Percentiles rank a stretch among this genome's conserved stretches.
Conservation (phyloP, 78 protist species). For the Guillardia theta region DNA sequence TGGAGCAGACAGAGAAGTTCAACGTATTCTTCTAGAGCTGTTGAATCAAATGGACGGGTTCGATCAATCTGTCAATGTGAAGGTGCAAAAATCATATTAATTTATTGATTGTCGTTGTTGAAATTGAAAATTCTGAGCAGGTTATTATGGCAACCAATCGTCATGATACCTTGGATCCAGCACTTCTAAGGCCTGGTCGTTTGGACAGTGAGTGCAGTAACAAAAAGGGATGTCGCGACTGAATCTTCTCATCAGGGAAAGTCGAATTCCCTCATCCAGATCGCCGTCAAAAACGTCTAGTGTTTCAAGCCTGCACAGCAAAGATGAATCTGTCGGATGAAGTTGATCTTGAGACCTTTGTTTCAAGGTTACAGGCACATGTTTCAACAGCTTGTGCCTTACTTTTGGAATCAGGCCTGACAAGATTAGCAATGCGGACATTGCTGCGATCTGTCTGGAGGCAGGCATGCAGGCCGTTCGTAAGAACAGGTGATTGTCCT, state of each 20-base stretch:
- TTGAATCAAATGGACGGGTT: constrained; percentile 99
- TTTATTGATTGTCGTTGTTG: too few species aligned
- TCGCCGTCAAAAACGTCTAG: constrained; percentile 97
- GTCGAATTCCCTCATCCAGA: constrained; percentile 98
- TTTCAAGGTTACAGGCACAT: not conserved
- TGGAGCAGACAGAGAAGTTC: constrained; percentile 99
- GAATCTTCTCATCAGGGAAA: too few species aligned
- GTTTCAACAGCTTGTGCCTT: not conserved
- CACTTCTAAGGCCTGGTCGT: constrained; percentile 99
- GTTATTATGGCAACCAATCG: constrained; percentile 99
- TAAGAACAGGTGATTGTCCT: constrained; percentile 66
- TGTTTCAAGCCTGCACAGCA: constrained; percentile 92
- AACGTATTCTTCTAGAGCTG: constrained; percentile 98
- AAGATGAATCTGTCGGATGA: constrained; percentile 98
- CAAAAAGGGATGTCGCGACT: too few species aligned
- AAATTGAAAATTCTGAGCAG: constrained; percentile 13
- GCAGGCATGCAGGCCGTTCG: constrained; percentile 99
- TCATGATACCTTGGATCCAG: constrained; percentile 99
- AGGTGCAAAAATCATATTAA: too few species aligned
- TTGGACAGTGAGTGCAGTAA: too few species aligned
- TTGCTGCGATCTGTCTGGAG: constrained; percentile 97
- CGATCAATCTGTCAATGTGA: constrained; percentile 96
- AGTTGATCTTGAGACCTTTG: constrained; percentile 65
- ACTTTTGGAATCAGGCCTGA: constrained; percentile 88
- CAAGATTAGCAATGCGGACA: constrained; percentile 95